Conservation (phyloP, 345 rosid species). For the Conringia planisiliqua region DNA sequence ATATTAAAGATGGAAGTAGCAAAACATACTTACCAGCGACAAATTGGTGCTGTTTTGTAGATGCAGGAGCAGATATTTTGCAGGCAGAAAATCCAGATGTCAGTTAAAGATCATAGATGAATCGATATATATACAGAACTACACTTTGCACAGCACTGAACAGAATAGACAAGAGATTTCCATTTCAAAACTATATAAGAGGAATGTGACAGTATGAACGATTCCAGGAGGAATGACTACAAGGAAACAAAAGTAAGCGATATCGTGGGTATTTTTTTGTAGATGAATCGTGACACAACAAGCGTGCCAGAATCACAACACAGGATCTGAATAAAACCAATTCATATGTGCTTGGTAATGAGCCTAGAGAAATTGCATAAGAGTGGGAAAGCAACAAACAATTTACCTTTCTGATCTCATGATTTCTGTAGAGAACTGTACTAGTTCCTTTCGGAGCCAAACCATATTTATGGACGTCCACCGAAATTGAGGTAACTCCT, state of each 20-base stretch:
- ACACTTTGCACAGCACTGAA: not conserved
- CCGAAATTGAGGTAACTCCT: slow-evolving; percentile 91
- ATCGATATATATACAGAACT: not conserved
- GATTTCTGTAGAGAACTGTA: slow-evolving; percentile 85
- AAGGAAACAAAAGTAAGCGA: not conserved
- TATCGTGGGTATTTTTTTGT: not conserved
- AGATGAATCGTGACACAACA: not conserved
- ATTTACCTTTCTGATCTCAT: slow-evolving; percentile 89
- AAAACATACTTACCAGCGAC: slow-evolving; percentile 71
- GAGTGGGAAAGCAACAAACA: not conserved
- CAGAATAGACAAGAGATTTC: not conserved
- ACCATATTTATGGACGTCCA: slow-evolving; percentile 94
- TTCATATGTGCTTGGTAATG: slow-evolving; percentile 1
- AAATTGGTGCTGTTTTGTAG: slow-evolving; percentile 80
- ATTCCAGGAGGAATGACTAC: not conserved
- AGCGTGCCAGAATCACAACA: not conserved
- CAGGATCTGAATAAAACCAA: not conserved
- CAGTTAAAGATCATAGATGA: slow-evolving; percentile 13
- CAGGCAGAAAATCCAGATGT: slow-evolving; percentile 36
- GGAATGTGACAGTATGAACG: not conserved
- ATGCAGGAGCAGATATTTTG: slow-evolving; percentile 10
- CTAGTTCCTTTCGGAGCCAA: slow-evolving; percentile 98
- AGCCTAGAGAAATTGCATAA: not conserved
- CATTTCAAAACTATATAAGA: not conserved
- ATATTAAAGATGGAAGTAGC: not conserved